Conservation (phyloP, 2,329 filamentous ascomycete genomes). For the Trichoderma guizhouense region DNA sequence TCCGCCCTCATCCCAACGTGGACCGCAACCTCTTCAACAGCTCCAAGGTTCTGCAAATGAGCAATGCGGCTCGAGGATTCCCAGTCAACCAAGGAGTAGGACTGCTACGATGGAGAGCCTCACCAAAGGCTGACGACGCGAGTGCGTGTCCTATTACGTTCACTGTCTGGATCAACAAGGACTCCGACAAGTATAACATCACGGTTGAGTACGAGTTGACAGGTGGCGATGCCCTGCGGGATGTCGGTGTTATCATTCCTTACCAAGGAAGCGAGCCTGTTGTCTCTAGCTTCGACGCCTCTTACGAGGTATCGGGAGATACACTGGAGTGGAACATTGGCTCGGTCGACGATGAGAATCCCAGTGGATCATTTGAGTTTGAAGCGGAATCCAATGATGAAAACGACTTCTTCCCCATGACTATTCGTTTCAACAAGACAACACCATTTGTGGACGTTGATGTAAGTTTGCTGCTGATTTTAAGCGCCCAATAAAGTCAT, state of each 20-base stretch:
- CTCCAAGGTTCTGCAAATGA: conserved; percentile 82
- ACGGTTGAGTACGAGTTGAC: conserved; percentile 96
- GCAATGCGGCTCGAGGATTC: conserved; percentile 83
- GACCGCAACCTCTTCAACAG: conserved; percentile 84
- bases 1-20: conserved; percentile 94
- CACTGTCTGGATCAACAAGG: conserved; percentile 95
- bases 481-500: conserved; percentile 16
- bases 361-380: conserved; percentile 89
- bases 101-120: conserved; percentile 87
- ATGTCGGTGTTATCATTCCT: conserved; percentile 85
- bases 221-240: conserved; percentile 71
- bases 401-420: conserved; percentile 98
- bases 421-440: conserved; percentile 80
- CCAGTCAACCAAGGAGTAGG: conserved; percentile 91
- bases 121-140: conserved; percentile 74
- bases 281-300: conserved; percentile 89
- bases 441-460: conserved; percentile 89
- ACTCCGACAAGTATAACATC: conserved; percentile 77
- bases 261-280: conserved; percentile 81
- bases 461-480: conserved; percentile 55
- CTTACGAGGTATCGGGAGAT: conserved; percentile 91
- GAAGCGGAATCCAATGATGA: conserved; percentile 85
- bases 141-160: conserved; percentile 88
- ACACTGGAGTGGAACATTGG: conserved; percentile 93
- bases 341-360: conserved; percentile 75